Percentiles rank a stretch among this genome's conserved stretches.
Evolutionary conservation across 1,284 basidiomycete species (phyloP).

Genomic region (Microbotryomycetes sp.): DNA sequence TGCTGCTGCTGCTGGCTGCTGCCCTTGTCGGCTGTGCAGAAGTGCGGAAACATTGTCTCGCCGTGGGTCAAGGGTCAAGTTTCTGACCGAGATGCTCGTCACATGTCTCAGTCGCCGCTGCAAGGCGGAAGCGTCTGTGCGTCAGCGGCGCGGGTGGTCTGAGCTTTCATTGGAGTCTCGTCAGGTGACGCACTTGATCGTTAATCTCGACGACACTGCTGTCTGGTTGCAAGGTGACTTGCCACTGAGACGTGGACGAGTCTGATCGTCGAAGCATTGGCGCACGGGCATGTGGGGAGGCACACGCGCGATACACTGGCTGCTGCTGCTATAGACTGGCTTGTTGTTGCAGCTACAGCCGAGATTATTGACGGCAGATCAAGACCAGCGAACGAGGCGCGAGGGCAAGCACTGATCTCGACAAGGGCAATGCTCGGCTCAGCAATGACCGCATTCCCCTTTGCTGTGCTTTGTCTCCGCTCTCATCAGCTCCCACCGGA

Average conservation of each 20-base stretch:
- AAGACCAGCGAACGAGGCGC: not conserved
- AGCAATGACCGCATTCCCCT: not conserved
- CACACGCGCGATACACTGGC: no score
- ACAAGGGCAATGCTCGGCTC: not conserved
- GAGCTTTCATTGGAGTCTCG: no score
- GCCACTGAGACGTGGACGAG: not conserved
- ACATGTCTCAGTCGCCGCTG: constrained; percentile 68
- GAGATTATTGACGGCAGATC: no score
- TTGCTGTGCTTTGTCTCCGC: no score
- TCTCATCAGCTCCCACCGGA: no score
- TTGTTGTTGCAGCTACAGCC: no score
- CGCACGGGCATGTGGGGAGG: not conserved
- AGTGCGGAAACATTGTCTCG: constrained; percentile 67
- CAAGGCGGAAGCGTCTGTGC: no score
- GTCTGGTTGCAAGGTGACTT: not conserved
- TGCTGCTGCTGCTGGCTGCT: constrained; percentile 56
- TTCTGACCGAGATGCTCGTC: constrained; percentile 62
- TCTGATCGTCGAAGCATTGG: not conserved
- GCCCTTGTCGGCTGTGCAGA: constrained; percentile 49
- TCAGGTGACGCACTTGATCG: not conserved
- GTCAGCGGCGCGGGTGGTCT: no score
- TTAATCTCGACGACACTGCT: not conserved
- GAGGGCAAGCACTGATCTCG: not conserved
- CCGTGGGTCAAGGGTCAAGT: constrained; percentile 69
- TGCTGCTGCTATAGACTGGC: no score